A percentile compares a stretch with the other conserved stretches of the same genome.
Evolutionary conservation across 225 moss, liverwort and hornwort genomes (phyloP).

Genomic region (Physcomitrellopsis africana): DNA sequence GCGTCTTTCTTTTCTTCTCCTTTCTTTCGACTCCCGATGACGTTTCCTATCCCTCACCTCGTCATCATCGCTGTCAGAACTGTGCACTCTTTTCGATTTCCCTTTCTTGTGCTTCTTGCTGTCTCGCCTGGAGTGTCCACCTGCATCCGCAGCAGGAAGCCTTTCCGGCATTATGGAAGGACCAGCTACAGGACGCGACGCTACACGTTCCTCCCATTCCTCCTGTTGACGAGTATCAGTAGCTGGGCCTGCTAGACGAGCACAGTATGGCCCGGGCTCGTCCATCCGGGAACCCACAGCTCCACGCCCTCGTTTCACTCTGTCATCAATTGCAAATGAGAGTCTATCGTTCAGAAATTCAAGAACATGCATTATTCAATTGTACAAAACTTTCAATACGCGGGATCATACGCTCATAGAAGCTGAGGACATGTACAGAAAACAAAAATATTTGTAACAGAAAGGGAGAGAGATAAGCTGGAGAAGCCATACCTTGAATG

Average conservation of each 20-base stretch:
- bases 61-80: constrained; percentile 31
- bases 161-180: constrained; percentile 48
- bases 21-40: constrained; percentile 35
- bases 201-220: constrained; percentile 88
- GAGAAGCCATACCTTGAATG: constrained; percentile 68
- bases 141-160: neutral
- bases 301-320: constrained; percentile 92
- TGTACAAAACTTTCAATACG: neutral
- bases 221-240: constrained; percentile 62
- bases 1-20: constrained; percentile 50
- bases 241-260: constrained; percentile 27
- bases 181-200: constrained; percentile 53
- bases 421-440: neutral
- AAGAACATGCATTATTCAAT: neutral
- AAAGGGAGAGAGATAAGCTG: neutral
- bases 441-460: neutral
- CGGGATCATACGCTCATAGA: neutral
- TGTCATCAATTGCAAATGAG: constrained; percentile 27
- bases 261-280: constrained; percentile 82
- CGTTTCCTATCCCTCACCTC: constrained; percentile 37
- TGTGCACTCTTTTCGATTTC: constrained; percentile 12
- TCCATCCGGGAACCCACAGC: constrained; percentile 99
- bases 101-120: constrained; percentile 47
- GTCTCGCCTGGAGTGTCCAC: constrained; percentile 11
- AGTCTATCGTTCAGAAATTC: neutral